Evolutionary conservation across 352 stramenopile genomes (phyloP), one percentile per base, ranked within the genome.

Genomic region (Chrysophaeum taylorii): DNA sequence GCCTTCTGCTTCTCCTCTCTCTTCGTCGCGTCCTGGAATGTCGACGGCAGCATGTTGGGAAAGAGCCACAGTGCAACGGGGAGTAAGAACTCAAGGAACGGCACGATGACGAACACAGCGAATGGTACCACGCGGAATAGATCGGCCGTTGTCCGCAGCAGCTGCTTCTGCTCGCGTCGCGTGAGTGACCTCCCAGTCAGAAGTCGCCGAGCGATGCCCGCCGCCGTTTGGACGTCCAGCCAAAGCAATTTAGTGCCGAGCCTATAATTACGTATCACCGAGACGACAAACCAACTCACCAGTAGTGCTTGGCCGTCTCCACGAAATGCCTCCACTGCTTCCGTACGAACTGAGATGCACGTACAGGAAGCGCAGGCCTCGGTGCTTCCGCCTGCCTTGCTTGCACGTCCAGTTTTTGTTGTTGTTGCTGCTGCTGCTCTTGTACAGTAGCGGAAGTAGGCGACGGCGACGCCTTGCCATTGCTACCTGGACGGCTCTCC

Each of bases 31-130:
- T 90, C 94, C 91, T 90, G 91, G 82, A 97, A 99, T 36, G 92
- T 98, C 73, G 87, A 96, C 27, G 95, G 95, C 27, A 99, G 81
- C 93, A 99, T 98, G 84, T 98, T 98, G 1, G 95, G 95, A 84
- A 98, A 99, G 39, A 98, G 77, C 75, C 96, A 96, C 29, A 99
- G 83, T 25, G 92, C 93, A 77, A 99, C 90, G 0, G 94, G 95
- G 36, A 99, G 79, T 53, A 96, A 79, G 75, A 98, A 84, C 79
- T 99, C 95, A 91, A 98, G 97, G 77, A 98, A 98, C 21, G 95
- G 95, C 48, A 99, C 92, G 41, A 98, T 82, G 64, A 98, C 81
- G 76, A 98, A 98, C 80, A 99, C 95, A 33, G 85, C 85, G 69
- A 99, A 97, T 35, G 95, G 95, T 71, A 98, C 92, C 12, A 99